phyloP scores from a whole-genome alignment of 169 alveolate species.

The Blepharisma undulans region DNA sequence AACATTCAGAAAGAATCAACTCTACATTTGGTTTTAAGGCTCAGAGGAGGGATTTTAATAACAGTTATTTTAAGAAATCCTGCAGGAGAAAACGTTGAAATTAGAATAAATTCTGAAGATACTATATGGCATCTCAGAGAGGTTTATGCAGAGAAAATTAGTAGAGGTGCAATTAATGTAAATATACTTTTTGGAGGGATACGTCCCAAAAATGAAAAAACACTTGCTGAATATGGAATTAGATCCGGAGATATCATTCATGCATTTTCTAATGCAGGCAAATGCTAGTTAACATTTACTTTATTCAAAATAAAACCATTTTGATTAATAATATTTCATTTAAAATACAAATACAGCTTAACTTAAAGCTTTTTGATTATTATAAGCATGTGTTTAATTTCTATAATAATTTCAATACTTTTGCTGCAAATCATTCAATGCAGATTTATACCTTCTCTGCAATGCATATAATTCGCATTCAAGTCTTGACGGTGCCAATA shows the following conservation, averaged over 20 bases:
- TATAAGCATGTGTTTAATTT: not conserved
- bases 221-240: conserved; percentile 63
- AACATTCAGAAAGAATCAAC: conserved; percentile 73
- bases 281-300: too few relatives aligned
- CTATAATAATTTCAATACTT: not conserved
- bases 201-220: not conserved
- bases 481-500: not conserved
- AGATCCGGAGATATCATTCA: conserved; percentile 54
- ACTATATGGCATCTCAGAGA: not conserved
- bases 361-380: too few relatives aligned
- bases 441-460: conserved; percentile 16
- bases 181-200: not conserved
- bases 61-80: too few relatives aligned
- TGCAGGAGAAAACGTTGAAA: too few relatives aligned
- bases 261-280: too few relatives aligned
- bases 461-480: not conserved
- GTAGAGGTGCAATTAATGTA: not conserved
- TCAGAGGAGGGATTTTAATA: conserved; percentile 54
- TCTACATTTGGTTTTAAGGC: conserved; percentile 73
- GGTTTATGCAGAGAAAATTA: not conserved
- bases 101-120: too few relatives aligned
- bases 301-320: too few relatives aligned
- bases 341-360: too few relatives aligned
- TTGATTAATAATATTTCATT: too few relatives aligned
- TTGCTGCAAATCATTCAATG: not conserved